phyloP scores from a whole-genome alignment of 2,329 filamentous ascomycete species.

The Botrytis tulipae region DNA sequence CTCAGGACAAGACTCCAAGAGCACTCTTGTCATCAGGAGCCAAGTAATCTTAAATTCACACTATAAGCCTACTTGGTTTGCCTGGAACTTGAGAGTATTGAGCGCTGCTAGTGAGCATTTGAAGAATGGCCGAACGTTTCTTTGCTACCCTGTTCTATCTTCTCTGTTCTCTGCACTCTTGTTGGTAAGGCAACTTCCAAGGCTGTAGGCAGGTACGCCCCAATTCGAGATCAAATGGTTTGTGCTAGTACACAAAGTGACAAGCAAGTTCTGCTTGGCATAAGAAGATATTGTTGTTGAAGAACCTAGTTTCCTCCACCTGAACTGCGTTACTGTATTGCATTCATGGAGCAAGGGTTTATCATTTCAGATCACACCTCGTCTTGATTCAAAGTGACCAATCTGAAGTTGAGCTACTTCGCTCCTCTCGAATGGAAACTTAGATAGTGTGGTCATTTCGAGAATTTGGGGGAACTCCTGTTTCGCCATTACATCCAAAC shows the following conservation, averaged over 20 bases:
- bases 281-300: not conserved
- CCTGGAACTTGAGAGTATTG: not conserved
- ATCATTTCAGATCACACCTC: fast-evolving
- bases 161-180: not conserved
- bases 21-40: not conserved
- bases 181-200: not conserved
- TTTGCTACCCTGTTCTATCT: not conserved
- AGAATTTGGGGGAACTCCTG: not conserved
- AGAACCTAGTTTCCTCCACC: not conserved
- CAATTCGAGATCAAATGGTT: not conserved
- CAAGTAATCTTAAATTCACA: not conserved
- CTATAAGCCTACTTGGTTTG: not conserved
- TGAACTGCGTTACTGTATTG: fast-evolving
- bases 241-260: not conserved
- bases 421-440: not conserved
- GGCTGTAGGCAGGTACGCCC: not conserved
- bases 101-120: not conserved
- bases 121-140: fast-evolving
- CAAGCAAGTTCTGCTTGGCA: not conserved
- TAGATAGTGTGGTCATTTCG: not conserved
- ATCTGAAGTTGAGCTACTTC: not conserved
- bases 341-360: not conserved
- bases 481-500: not conserved
- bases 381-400: not conserved
- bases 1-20: not conserved